Base-by-base conservation (phyloP, 148 eudicot genomes). In the Nepenthes mirabilis region DNA sequence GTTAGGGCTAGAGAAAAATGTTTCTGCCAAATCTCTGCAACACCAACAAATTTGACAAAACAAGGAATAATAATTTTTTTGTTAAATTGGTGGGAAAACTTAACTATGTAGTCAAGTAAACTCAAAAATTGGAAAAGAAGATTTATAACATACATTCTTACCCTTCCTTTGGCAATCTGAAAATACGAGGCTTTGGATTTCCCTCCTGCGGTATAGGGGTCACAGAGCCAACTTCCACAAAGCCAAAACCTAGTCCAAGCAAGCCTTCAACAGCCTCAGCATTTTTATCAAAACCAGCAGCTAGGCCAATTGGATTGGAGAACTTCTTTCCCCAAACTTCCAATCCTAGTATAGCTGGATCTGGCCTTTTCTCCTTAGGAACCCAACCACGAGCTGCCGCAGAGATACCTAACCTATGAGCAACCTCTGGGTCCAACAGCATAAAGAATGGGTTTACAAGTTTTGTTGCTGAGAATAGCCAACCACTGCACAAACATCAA, bases 321-420 rank as follows among this genome's bases (percentile, higher is more conserved):
- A 93, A 93, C 69, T 85, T 89, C 75, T 93, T 86, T 65, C 96
- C 99, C 99, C 99, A 93, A 32, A 93, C 84, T 75, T 93, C 85
- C 37, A 89, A 79, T 13, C 80, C 91, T 59, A 93, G 72, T 70
- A 86, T 79, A 33, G 80, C 55, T 40, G 87, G 86, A 70, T 93
- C 99, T n/a, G 88, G 85, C 71, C 99, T 84, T 62, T 93, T 93
- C 72, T 93, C 99, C 67, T 63, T 80, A 48, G 99, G 99, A 68
- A 93, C 91, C 99, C 99, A 93, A 54, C 99, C 99, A 64, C 97
- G 99, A 64, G 96, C 80, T 62, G 99, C 97, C 23, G 99, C 99
- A 13, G 85, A 57, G 51, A 93, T 90, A 70, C 89, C 99, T 45
- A 93, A 56, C 37, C 60, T 74, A 68, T 93, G 99, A 60, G 99